Conservation (phyloP, 2,329 filamentous ascomycete species). For the Nigrograna mackinnonii region DNA sequence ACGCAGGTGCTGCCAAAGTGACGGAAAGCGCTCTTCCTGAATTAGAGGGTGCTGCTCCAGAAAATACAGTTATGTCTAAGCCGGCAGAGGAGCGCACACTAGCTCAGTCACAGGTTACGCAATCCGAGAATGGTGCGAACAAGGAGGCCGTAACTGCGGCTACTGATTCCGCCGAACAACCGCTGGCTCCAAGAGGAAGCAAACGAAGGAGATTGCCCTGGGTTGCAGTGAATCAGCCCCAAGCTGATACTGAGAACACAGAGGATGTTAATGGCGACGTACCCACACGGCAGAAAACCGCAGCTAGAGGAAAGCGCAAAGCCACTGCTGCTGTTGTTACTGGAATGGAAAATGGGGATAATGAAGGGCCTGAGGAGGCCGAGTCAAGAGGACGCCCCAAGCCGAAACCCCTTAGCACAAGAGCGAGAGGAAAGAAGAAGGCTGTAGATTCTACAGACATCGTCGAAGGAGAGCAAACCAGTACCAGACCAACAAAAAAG, state of each 20-base stretch:
- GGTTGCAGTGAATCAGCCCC: constrained; percentile 32
- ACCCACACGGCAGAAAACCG: constrained; percentile 10
- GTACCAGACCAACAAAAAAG: constrained; percentile 21
- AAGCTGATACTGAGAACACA: constrained; percentile 8
- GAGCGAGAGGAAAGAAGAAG: constrained; percentile 21
- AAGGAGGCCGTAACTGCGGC: neutral
- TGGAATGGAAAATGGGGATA: constrained; percentile 12
- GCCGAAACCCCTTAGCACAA: constrained; percentile 14
- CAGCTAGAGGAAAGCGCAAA: constrained; percentile 5
- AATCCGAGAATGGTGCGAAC: neutral
- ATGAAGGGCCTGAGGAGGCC: constrained; percentile 12
- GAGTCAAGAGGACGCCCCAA: constrained; percentile 6
- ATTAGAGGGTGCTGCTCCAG: too few relatives aligned
- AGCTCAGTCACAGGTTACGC: too few relatives aligned
- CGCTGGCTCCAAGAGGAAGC: constrained; percentile 3
- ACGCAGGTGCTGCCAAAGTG: too few relatives aligned
- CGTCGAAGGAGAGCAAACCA: too few relatives aligned
- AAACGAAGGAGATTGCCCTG: constrained; percentile 21
- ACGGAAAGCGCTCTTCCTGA: too few relatives aligned
- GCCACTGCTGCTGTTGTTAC: constrained; percentile 2
- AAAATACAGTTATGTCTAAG: too few relatives aligned
- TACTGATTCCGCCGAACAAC: neutral
- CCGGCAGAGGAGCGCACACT: too few relatives aligned
- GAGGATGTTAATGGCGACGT: neutral
- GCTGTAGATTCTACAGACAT: too few relatives aligned